Evolutionary conservation across 2,329 filamentous ascomycete species (phyloP).

Genomic region (Mycosphaerella arachidis): DNA sequence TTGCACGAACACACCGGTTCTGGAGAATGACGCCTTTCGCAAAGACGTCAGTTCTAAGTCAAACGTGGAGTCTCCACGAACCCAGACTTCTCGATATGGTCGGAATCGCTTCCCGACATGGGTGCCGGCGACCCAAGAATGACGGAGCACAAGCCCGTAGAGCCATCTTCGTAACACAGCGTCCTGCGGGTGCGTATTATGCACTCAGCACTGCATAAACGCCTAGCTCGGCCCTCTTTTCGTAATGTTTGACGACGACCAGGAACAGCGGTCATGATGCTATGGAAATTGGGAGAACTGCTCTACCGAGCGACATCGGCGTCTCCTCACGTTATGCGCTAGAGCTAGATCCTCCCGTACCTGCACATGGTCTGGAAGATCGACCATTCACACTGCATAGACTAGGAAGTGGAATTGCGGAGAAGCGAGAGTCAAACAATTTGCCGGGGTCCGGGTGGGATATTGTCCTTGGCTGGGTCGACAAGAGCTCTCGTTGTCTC

Average conservation of each 20-base stretch:
- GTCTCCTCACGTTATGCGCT: background rate
- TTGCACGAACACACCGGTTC: conserved; percentile 17
- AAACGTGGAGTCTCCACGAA: background rate
- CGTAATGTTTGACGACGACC: background rate
- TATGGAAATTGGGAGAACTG: background rate
- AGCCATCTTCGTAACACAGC: background rate
- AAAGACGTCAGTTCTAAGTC: background rate
- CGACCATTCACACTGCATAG: conserved; percentile 1
- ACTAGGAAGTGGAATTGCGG: conserved; percentile 1
- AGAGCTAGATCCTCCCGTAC: conserved; percentile 3
- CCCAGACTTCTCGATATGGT: background rate
- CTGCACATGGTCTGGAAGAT: conserved; percentile 4
- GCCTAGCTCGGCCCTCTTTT: background rate
- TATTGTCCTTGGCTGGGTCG: background rate
- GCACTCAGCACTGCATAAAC: background rate
- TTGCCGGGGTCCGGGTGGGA: background rate
- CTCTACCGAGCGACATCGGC: background rate
- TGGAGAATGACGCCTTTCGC: conserved; percentile 4
- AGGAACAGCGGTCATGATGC: background rate
- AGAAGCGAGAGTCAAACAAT: conserved; percentile 4
- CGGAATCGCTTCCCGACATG: background rate
- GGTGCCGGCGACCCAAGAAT: background rate
- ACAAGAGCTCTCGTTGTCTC: background rate
- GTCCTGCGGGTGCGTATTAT: background rate
- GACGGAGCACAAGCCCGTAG: background rate